These are phyloP conservation scores for Vaccinium myrtillus DNA, from an alignment of 148 eudicot species.

Conservation along the genomic window DNA sequence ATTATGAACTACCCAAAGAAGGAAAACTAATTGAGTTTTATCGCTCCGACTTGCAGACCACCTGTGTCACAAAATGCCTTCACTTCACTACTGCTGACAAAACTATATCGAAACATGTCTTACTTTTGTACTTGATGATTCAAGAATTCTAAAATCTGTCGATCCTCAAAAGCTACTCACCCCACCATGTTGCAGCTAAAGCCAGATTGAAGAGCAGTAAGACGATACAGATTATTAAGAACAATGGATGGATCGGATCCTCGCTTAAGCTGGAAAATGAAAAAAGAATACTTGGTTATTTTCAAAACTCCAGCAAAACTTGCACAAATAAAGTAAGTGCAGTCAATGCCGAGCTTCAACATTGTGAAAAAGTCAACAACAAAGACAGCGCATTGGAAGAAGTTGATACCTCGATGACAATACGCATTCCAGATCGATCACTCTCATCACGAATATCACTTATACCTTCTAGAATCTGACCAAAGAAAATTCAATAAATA, in stretches of 20 bases:
- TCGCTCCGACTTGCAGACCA: neutral
- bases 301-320: slow-evolving; percentile 2
- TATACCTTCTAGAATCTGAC: slow-evolving; percentile 81
- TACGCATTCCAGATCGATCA: slow-evolving; percentile 97
- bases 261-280: slow-evolving; percentile 71
- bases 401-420: slow-evolving; percentile 80
- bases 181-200: slow-evolving; percentile 99
- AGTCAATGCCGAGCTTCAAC: neutral
- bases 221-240: slow-evolving; percentile 86
- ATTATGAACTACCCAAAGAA: neutral
- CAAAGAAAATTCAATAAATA: slow-evolving; percentile 4
- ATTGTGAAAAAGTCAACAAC: neutral
- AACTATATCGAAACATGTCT: neutral
- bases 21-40: neutral
- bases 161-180: slow-evolving; percentile 46
- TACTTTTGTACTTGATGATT: neutral
- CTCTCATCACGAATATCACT: slow-evolving; percentile 99
- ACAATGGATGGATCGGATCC: slow-evolving; percentile 88
- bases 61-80: neutral
- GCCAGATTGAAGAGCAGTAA: slow-evolving; percentile 84
- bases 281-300: neutral
- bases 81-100: neutral
- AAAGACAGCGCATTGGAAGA: neutral
- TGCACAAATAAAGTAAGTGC: neutral
- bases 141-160: neutral